Conservation (phyloP, 2,329 filamentous ascomycete species). For the Aphanocladium album region DNA sequence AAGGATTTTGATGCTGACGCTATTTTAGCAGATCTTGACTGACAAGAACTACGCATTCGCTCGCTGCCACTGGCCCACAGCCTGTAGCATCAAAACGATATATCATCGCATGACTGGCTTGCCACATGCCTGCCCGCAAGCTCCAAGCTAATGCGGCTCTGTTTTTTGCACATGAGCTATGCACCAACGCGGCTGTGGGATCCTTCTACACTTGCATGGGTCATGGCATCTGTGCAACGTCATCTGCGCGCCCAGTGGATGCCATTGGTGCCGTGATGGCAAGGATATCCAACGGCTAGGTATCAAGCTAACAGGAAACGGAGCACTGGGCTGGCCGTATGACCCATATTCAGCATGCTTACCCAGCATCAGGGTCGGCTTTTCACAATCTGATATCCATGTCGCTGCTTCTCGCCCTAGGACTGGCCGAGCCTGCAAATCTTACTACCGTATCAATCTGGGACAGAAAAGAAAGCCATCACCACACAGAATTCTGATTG, state of each 20-base stretch:
- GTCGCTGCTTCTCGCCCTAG: neutral
- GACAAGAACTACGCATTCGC: too few relatives aligned
- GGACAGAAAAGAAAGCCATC: too few relatives aligned
- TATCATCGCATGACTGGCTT: too few relatives aligned
- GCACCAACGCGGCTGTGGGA: neutral
- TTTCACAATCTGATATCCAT: neutral
- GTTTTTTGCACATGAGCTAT: neutral
- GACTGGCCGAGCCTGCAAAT: neutral
- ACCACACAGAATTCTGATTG: too few relatives aligned
- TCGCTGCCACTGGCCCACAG: too few relatives aligned
- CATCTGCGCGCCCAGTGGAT: constrained; percentile 1
- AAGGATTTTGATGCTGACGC: too few relatives aligned
- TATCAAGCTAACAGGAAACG: neutral
- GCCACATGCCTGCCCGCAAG: neutral
- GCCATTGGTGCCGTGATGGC: neutral
- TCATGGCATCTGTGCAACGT: constrained; percentile 1
- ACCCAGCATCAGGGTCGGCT: neutral
- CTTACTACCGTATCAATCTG: too few relatives aligned
- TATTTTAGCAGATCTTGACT: too few relatives aligned
- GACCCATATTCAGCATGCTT: neutral
- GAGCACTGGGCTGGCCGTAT: neutral
- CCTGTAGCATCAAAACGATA: too few relatives aligned
- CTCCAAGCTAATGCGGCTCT: neutral
- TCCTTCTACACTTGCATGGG: neutral
- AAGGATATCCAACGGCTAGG: constrained; percentile 2